Conservation (phyloP, 768 basidiomycete genomes). For the Macrolepiota albuminosa region DNA sequence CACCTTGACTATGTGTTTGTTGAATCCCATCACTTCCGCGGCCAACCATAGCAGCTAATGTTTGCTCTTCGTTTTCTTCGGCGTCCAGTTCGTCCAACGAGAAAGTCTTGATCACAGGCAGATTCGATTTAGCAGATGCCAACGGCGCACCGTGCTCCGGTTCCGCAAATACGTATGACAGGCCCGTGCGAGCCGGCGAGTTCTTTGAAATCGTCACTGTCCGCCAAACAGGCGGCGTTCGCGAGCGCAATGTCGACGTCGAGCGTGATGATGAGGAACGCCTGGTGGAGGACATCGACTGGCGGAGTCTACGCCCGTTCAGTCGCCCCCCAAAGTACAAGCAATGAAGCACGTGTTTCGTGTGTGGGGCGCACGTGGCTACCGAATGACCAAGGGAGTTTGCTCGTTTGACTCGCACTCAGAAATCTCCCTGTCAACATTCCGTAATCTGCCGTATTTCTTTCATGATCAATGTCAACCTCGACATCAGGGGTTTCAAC, state of each 20-base stretch:
- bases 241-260: conserved; percentile 15
- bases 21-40: neutral
- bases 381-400: neutral
- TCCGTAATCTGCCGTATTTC: too few relatives aligned
- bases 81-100: conserved; percentile 2
- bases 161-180: conserved; percentile 39
- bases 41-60: neutral
- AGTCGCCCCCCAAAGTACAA: neutral
- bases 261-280: conserved; percentile 2
- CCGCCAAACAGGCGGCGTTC: conserved; percentile 15
- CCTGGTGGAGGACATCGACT: neutral
- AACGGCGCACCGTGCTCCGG: conserved; percentile 36
- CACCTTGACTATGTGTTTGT: neutral
- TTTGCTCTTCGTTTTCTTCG: conserved; percentile 1
- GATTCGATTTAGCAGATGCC: conserved; percentile 29
- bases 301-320: neutral
- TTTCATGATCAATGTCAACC: too few relatives aligned
- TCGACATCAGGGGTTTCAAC: too few relatives aligned
- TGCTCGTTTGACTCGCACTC: too few relatives aligned
- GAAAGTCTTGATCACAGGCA: conserved; percentile 20
- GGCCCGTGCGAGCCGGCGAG: conserved; percentile 10
- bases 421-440: too few relatives aligned
- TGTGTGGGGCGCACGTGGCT: neutral
- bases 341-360: neutral
- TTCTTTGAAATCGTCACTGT: conserved; percentile 19